A percentile compares a stretch with the other conserved stretches of the same genome.
Conservation (phyloP, 2,329 filamentous ascomycete genomes). For the Pyrenophora tritici-repentis region DNA sequence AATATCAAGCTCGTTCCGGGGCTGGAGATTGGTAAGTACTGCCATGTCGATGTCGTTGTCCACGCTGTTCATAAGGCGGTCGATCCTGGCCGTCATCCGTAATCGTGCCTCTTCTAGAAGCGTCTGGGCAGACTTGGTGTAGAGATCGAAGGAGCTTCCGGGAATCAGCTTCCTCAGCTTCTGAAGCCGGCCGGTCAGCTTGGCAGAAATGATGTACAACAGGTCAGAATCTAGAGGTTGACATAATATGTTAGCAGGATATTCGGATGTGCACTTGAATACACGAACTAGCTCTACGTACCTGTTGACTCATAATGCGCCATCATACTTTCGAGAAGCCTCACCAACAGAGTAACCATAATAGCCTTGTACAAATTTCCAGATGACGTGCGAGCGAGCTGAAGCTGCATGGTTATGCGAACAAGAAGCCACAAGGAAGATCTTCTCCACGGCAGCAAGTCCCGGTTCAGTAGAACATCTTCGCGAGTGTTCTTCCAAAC, state of each 20-base stretch:
- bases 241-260: neutral
- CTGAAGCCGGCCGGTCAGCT: conserved; percentile 28
- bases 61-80: neutral
- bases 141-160: conserved; percentile 9
- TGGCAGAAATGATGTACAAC: conserved; percentile 23
- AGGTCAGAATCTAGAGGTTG: conserved; percentile 11
- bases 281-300: no score
- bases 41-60: conserved; percentile 6
- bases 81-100: no score
- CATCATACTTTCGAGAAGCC: conserved; percentile 38
- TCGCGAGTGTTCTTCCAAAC: conserved; percentile 62
- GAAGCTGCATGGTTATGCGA: conserved; percentile 56
- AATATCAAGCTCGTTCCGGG: conserved; percentile 24
- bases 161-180: conserved; percentile 24
- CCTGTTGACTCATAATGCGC: neutral
- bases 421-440: conserved; percentile 62
- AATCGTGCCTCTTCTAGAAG: no score
- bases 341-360: conserved; percentile 56
- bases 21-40: conserved; percentile 13
- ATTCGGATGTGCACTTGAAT: no score
- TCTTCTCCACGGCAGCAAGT: conserved; percentile 53
- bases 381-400: conserved; percentile 22
- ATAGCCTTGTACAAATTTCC: conserved; percentile 56
- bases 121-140: neutral
- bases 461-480: conserved; percentile 56